These are phyloP conservation scores for Malassezia pachydermatis DNA, from an alignment of 1,284 basidiomycete species.

Conservation along the genomic window DNA sequence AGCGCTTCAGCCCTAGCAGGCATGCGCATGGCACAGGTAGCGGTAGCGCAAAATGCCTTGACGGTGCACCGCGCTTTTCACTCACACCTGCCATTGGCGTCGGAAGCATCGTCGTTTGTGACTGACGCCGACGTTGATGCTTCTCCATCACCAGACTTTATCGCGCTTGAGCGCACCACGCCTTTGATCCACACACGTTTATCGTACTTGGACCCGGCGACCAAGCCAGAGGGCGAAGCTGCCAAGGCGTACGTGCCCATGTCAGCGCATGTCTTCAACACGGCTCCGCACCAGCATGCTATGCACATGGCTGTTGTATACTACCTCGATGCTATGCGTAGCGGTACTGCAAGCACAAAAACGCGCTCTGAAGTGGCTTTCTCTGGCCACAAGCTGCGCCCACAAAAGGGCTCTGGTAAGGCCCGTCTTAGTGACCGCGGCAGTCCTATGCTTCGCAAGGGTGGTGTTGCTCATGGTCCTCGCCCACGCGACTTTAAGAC, in stretches of 20 bases:
- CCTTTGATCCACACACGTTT: conserved; percentile 15
- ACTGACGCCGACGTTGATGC: no score
- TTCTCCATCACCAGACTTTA: no score
- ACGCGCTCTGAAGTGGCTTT: conserved; percentile 78
- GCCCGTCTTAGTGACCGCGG: conserved; percentile 82
- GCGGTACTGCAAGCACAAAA: conserved; percentile 83
- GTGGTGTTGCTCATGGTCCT: conserved; percentile 81
- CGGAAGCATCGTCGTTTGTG: no score
- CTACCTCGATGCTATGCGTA: conserved; percentile 73
- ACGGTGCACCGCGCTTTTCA: no score
- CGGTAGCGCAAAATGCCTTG: no score
- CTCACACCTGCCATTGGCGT: no score
- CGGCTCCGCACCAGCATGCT: conserved; percentile 76
- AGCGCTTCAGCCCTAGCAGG: no score
- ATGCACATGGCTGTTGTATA: conserved; percentile 86
- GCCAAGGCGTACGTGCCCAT: conserved; percentile 54
- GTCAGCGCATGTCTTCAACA: conserved; percentile 69
- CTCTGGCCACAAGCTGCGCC: conserved; percentile 75
- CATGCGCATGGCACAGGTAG: no score
- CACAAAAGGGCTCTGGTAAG: conserved; percentile 80
- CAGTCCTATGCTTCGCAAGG: conserved; percentile 79
- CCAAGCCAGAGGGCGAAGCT: neutral
- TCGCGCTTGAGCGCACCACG: conserved; percentile 11
- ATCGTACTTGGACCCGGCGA: conserved; percentile 13
- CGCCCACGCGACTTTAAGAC: conserved; percentile 83